Evolutionary conservation across 768 basidiomycete genomes (phyloP).

Genomic region (Austroboletus eburneus): DNA sequence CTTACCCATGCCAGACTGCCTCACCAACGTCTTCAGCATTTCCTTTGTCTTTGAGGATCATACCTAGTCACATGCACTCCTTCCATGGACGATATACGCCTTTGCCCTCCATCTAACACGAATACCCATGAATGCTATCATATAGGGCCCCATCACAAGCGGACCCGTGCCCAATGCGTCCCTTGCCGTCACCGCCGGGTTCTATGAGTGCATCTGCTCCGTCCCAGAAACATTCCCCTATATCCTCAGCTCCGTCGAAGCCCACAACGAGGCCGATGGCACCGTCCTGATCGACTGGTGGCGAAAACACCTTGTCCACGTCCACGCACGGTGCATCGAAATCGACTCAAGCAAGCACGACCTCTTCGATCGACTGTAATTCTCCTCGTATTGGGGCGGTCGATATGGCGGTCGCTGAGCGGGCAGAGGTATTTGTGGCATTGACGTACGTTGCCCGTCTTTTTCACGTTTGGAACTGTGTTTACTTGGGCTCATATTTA

Average conservation of each 20-base stretch:
- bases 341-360: constrained; percentile 37
- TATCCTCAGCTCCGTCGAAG: constrained; percentile 33
- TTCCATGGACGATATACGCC: constrained; percentile 53
- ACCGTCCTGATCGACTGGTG: constrained; percentile 47
- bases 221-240: constrained; percentile 25
- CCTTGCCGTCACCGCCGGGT: constrained; percentile 43
- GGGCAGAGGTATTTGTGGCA: constrained; percentile 58
- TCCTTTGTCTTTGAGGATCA: constrained; percentile 64
- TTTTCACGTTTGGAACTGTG: too few species aligned
- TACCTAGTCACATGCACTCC: constrained; percentile 51
- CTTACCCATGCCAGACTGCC: constrained; percentile 30
- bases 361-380: constrained; percentile 48
- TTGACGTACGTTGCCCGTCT: constrained; percentile 37
- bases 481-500: too few species aligned
- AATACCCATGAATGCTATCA: constrained; percentile 56
- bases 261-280: constrained; percentile 39
- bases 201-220: constrained; percentile 48
- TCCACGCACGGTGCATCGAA: constrained; percentile 41
- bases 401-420: constrained; percentile 58
- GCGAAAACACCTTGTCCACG: constrained; percentile 35
- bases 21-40: constrained; percentile 46
- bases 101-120: constrained; percentile 47
- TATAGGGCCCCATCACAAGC: constrained; percentile 54
- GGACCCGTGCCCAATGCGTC: constrained; percentile 32
- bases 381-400: constrained; percentile 33